phyloP scores from a whole-genome alignment of 495 filamentous ascomycete species.

The Penicillium arizonense region DNA sequence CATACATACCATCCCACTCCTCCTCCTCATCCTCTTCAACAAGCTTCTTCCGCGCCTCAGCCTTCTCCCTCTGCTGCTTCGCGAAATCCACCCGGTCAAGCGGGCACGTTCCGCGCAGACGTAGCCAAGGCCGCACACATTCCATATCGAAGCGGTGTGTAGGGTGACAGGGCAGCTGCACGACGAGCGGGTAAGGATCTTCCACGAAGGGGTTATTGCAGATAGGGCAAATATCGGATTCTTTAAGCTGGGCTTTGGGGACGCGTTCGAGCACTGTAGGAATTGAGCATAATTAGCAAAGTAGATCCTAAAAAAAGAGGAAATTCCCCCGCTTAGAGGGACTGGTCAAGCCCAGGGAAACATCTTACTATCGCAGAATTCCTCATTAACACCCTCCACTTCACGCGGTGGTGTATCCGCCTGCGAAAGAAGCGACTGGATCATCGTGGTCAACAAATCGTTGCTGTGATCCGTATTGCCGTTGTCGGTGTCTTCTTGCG shows the following conservation, averaged over 20 bases:
- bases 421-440: slow-evolving; percentile 57
- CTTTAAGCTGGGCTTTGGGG: slow-evolving; percentile 62
- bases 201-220: slow-evolving; percentile 83
- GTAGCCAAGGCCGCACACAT: slow-evolving; percentile 91
- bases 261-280: slow-evolving; percentile 70
- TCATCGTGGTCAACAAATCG: slow-evolving; percentile 59
- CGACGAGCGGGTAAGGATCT: slow-evolving; percentile 75
- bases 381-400: slow-evolving; percentile 74
- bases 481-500: neutral
- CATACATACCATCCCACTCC: slow-evolving; percentile 75
- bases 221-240: slow-evolving; percentile 76
- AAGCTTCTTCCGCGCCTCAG: slow-evolving; percentile 49
- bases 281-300: neutral
- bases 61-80: slow-evolving; percentile 67
- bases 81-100: slow-evolving; percentile 77
- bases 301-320: neutral
- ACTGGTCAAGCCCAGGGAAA: neutral
- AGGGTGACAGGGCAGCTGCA: slow-evolving; percentile 79
- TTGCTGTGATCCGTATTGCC: slow-evolving; percentile 16
- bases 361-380: slow-evolving; percentile 65
- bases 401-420: slow-evolving; percentile 65
- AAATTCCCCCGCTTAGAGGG: neutral
- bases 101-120: slow-evolving; percentile 85
- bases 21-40: slow-evolving; percentile 63
- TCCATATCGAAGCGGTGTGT: slow-evolving; percentile 88